Base-by-base conservation (phyloP, 331 rosid genomes). In the Malus hybrid region DNA sequence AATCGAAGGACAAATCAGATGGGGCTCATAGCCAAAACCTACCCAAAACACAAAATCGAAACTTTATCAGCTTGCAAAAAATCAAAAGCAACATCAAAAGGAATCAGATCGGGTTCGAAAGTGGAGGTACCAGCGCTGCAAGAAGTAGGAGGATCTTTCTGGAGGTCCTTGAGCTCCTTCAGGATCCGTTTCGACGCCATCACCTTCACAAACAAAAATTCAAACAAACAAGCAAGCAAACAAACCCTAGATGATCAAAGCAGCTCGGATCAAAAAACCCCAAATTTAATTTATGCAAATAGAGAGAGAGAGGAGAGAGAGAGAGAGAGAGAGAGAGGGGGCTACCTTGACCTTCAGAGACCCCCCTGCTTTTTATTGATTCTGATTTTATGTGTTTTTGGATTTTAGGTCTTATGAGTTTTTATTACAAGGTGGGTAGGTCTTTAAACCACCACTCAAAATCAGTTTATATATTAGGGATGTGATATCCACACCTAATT, bases 181-280 rank as follows among this genome's bases (percentile, higher is more conserved):
- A 85, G 76, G 77, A 85, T 87, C 79, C 91, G 86, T 79, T 87
- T 87, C 69, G 91, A 87, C 52, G 91, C 91, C 91, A 87, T 87
- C 71, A 39, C 81, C 69, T 73, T 74, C 82, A 52, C 52, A 48
- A 8, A 20, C 31, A 31, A 13, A 6, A 19, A 28, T 2, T n/a
- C 48, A 31, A 20, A 11, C 12, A 27, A 61, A 80, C 75, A 60
- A 82, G 61, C 48, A 31, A 20, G 6, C 12, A 27, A 61, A 80
- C 75, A 60, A 82, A 66, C 81, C 82, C 83, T 77, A 65, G 50
- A 75, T 65, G 50, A 36, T n/a, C 55, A 42, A 42, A 42, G 1
- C 48, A 42, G 0, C 48, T 3, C 14, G 14, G 48, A 42, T 10
- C 13, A 52, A 33, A 60, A 56, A 54, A 28, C 32, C 55, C 46